Base-by-base conservation (phyloP, 2,329 filamentous ascomycete species). In the Cladosporium sp. region DNA sequence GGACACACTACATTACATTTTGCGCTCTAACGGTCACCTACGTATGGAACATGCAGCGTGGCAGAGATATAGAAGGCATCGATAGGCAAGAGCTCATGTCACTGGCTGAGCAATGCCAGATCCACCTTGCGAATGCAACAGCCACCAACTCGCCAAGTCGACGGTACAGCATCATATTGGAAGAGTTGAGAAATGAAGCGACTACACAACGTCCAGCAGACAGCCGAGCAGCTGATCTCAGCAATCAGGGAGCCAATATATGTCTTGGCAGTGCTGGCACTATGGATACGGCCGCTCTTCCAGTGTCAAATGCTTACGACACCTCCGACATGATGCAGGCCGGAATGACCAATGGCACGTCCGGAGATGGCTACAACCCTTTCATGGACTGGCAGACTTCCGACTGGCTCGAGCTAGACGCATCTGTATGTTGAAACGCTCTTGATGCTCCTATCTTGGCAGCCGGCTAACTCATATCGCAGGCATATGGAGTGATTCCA, bases 1-100 rank as follows among this genome's bases (percentile, higher is more conserved):
- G 81, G 77, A 83, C 80, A 11, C 81, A 81, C 24, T 83, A 83
- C 57, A 79, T 83, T 0, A 80, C 79, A 1, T 84, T 84, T 41
- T 84, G 82, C 66, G 81, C 83, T 1, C 68, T 85, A 4, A 78
- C 78, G 0, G 78, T 83, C 0, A 76, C 82, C 0, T 84, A 84
- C 32, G 80, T 84, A 0, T 83, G 80, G 77, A 76, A 81, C 7
- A 83, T 84, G 26, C 80, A 82, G 67, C 75, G 68, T 32, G 67
- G 32, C 21, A n/a, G 66, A n/a, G 30, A 38, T 26, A 51, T 66
- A n/a, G 47, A 60, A 4, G 41, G 44, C 1, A 36, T 67, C 4
- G 64, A 71, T 26, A 38, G 26, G 12, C 59, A 62, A 59, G 41
- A 75, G 14, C 73, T 83, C 2, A 78, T 83, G 36, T 70, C 75